These are phyloP conservation scores for Leptodontidium sp. DNA, from an alignment of 2,329 filamentous ascomycete species.

Conservation along the genomic window DNA sequence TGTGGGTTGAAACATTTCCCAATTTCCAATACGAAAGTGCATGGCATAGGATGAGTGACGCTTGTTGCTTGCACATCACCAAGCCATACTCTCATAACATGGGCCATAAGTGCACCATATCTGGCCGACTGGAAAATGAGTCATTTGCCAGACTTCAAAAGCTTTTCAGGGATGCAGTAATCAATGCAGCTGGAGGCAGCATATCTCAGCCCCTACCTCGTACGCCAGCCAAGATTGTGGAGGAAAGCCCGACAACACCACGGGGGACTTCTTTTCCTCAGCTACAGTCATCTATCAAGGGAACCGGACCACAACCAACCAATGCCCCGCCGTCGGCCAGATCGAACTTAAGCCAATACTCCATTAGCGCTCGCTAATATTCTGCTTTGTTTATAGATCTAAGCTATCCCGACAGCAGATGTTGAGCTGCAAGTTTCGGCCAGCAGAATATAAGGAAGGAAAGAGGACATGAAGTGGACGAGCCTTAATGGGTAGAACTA, in stretches of 20 bases:
- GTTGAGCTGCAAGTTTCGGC: too few relatives aligned
- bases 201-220: background rate
- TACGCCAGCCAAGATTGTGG: background rate
- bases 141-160: background rate
- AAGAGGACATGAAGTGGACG: too few relatives aligned
- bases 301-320: too few relatives aligned
- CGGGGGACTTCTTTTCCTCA: background rate
- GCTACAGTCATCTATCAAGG: background rate
- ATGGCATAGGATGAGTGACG: slow-evolving; percentile 14
- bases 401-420: too few relatives aligned
- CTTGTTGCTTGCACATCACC: slow-evolving; percentile 4
- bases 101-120: slow-evolving; percentile 5
- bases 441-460: too few relatives aligned
- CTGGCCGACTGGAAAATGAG: background rate
- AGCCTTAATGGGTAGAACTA: too few relatives aligned
- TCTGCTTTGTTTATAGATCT: too few relatives aligned
- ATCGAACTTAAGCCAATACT: background rate
- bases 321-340: background rate
- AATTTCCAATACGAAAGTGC: background rate
- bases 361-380: background rate
- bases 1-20: slow-evolving; percentile 4
- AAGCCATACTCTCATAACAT: slow-evolving; percentile 14
- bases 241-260: background rate
- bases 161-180: background rate
- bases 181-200: background rate